Evolutionary conservation across 257 asterid species (phyloP).

Genomic region (Hygrophila difformis): DNA sequence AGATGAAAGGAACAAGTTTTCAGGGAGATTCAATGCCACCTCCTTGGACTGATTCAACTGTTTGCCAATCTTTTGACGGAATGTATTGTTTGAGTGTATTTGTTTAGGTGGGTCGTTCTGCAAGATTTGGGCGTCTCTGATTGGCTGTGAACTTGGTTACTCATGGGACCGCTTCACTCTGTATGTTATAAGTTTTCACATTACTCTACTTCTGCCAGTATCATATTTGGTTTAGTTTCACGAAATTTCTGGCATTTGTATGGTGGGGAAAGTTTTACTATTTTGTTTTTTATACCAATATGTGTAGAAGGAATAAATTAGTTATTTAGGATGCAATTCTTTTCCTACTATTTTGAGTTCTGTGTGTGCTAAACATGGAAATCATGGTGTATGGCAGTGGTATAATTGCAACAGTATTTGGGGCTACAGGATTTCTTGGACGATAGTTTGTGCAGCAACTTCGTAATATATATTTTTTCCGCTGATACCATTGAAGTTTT

Average conservation of each 20-base stretch:
- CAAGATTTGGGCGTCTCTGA: slow-evolving; percentile 31
- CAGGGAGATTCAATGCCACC: not conserved
- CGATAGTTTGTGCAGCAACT: slow-evolving; percentile 89
- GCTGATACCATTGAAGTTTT: not conserved
- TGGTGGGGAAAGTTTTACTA: not conserved
- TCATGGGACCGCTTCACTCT: slow-evolving; percentile 18
- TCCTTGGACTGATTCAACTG: too few relatives aligned
- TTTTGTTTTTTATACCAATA: not conserved
- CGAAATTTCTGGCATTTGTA: not conserved
- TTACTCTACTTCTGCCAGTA: too few relatives aligned
- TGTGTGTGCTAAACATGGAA: slow-evolving; percentile 15
- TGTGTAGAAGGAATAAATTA: too few relatives aligned
- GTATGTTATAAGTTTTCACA: slow-evolving; percentile 12
- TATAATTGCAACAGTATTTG: slow-evolving; percentile 85
- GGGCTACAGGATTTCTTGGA: slow-evolving; percentile 97
- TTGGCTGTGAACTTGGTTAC: slow-evolving; percentile 27
- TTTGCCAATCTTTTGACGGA: too few relatives aligned
- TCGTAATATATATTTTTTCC: slow-evolving; percentile 36
- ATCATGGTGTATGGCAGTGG: slow-evolving; percentile 60
- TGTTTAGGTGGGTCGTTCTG: slow-evolving; percentile 31
- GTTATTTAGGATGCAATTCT: too few relatives aligned
- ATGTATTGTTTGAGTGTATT: too few relatives aligned
- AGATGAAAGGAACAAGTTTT: not conserved
- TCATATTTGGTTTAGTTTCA: too few relatives aligned
- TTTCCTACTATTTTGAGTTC: not conserved